A percentile compares a stretch with the other conserved stretches of the same genome.
These are phyloP conservation scores for Wickerhamomyces sp. DNA, from an alignment of 1,139 yeast genomes.

Conservation along the genomic window DNA sequence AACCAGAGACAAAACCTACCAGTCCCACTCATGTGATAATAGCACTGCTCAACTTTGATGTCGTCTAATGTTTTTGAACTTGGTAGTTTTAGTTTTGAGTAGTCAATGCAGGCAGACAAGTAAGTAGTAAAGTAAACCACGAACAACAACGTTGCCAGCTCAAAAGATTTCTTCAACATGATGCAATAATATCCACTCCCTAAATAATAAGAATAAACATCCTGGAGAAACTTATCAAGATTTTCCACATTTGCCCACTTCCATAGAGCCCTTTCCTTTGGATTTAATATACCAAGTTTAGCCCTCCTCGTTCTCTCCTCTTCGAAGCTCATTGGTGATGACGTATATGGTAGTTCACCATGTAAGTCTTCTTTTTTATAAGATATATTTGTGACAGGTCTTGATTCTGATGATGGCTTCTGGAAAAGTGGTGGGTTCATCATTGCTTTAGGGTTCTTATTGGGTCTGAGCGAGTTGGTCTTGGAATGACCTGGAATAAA, in stretches of 20 bases:
- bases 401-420: neutral
- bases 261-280: constrained; percentile 84
- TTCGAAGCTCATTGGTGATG: constrained; percentile 4
- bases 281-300: constrained; percentile 32
- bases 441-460: neutral
- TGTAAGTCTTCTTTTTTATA: constrained; percentile 1
- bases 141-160: constrained; percentile 68
- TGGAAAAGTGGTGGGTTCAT: neutral
- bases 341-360: neutral
- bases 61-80: constrained; percentile 30
- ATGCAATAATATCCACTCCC: constrained; percentile 86
- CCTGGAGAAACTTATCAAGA: constrained; percentile 77
- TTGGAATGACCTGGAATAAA: neutral
- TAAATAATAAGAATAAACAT: constrained; percentile 76
- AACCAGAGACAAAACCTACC: constrained; percentile 60
- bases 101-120: constrained; percentile 80
- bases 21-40: constrained; percentile 36
- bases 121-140: constrained; percentile 75
- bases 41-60: constrained; percentile 59
- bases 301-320: constrained; percentile 24
- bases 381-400: constrained; percentile 2
- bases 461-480: neutral
- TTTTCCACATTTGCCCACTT: constrained; percentile 95
- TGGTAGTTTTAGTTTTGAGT: constrained; percentile 36
- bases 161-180: constrained; percentile 56